Conservation (phyloP, 495 filamentous ascomycete species). For the Neurospora africana region DNA sequence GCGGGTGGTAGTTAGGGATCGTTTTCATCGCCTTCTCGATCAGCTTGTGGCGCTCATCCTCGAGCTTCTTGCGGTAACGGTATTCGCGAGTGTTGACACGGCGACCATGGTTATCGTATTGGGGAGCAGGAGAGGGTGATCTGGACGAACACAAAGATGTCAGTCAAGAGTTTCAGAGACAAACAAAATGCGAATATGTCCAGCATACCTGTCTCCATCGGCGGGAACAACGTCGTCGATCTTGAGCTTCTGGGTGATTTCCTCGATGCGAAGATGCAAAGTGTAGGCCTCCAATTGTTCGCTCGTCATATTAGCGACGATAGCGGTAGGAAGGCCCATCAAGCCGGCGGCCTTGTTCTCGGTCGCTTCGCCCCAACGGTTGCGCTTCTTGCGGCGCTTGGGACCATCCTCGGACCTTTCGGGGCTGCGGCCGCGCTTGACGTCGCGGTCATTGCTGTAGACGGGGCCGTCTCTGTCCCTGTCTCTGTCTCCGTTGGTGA, state of each 20-base stretch:
- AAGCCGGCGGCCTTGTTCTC: conserved; percentile 97
- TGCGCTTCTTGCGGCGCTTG: conserved; percentile 87
- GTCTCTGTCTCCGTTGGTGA: conserved; percentile 17
- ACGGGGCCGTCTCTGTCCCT: conserved; percentile 2
- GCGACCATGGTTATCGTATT: conserved; percentile 97
- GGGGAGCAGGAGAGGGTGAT: conserved; percentile 88
- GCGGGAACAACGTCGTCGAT: conserved; percentile 96
- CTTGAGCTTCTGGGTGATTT: conserved; percentile 96
- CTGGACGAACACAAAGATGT: conserved; percentile 35
- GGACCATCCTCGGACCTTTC: conserved; percentile 54
- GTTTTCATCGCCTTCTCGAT: conserved; percentile 97
- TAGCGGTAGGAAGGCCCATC: conserved; percentile 94
- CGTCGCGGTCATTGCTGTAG: conserved; percentile 68
- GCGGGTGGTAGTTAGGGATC: conserved; percentile 96
- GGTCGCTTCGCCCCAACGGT: conserved; percentile 90
- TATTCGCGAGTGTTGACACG: conserved; percentile 98
- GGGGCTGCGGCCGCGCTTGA: conserved; percentile 46
- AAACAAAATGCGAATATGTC: not conserved
- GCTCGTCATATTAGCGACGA: conserved; percentile 91
- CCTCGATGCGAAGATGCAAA: conserved; percentile 88
- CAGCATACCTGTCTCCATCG: conserved; percentile 79
- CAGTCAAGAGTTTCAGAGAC: conserved; percentile 1
- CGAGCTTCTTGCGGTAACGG: conserved; percentile 91
- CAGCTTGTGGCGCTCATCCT: conserved; percentile 96
- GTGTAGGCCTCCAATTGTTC: conserved; percentile 97